Conservation (phyloP, 2,329 filamentous ascomycete genomes). For the Hypoxylon sp. region DNA sequence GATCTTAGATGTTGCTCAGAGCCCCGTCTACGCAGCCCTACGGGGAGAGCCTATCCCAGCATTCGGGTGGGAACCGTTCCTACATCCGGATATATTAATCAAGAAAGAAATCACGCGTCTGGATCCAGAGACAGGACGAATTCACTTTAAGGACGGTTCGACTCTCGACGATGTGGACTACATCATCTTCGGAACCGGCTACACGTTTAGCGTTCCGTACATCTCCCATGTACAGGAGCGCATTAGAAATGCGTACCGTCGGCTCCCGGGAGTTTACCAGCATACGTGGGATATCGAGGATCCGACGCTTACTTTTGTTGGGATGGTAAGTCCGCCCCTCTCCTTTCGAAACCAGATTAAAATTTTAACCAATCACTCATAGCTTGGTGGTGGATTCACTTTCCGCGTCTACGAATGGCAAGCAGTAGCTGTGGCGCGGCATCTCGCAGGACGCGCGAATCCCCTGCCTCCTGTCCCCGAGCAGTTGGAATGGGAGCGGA, state of each 20-base stretch:
- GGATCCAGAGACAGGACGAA: constrained; percentile 54
- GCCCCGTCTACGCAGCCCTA: constrained; percentile 65
- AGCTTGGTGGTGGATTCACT: constrained; percentile 57
- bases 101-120: constrained; percentile 63
- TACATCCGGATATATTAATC: constrained; percentile 64
- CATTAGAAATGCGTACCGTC: constrained; percentile 56
- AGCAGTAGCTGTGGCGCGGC: constrained; percentile 57
- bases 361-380: not conserved
- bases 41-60: constrained; percentile 64
- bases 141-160: constrained; percentile 68
- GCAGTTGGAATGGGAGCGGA: constrained; percentile 55
- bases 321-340: constrained; percentile 54
- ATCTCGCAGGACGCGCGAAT: constrained; percentile 54
- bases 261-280: constrained; percentile 57
- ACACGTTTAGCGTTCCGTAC: constrained; percentile 71
- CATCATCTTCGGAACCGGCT: constrained; percentile 73
- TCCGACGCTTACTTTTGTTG: constrained; percentile 55
- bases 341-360: not conserved
- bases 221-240: constrained; percentile 63
- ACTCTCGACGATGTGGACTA: constrained; percentile 66
- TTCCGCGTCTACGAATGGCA: constrained; percentile 60
- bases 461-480: constrained; percentile 50
- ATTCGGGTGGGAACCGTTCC: constrained; percentile 71
- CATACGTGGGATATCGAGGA: constrained; percentile 57
- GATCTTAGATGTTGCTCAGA: constrained; percentile 61